Evolutionary conservation across 257 asterid species (phyloP).

Genomic region (Solanum gracilifrons): DNA sequence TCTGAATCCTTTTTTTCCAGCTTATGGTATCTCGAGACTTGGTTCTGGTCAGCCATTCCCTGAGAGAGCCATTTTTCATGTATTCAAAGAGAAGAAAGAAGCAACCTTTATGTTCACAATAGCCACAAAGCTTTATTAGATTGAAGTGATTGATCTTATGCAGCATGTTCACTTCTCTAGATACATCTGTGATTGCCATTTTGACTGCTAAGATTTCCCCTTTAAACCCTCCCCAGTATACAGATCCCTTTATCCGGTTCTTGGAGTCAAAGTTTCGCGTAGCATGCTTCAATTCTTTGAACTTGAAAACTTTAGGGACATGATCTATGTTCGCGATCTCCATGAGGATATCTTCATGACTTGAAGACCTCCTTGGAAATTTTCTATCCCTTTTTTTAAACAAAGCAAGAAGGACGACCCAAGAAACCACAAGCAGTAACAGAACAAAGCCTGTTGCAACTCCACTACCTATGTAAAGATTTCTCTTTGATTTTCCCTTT

Average conservation of each 20-base stretch:
- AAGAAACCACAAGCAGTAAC: not conserved
- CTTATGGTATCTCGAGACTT: slow-evolving; percentile 3
- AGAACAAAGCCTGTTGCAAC: slow-evolving; percentile 14
- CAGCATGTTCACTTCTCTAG: slow-evolving; percentile 34
- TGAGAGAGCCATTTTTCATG: slow-evolving; percentile 50
- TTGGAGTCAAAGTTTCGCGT: slow-evolving; percentile 20
- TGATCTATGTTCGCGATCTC: slow-evolving; percentile 32
- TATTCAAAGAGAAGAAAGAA: slow-evolving; percentile 43
- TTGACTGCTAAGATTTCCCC: slow-evolving; percentile 30
- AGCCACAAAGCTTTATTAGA: slow-evolving; percentile 41
- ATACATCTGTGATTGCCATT: slow-evolving; percentile 12
- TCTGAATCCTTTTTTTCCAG: slow-evolving; percentile 27
- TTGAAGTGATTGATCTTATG: slow-evolving; percentile 47
- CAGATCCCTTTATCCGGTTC: slow-evolving; percentile 25
- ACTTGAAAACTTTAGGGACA: slow-evolving; percentile 18
- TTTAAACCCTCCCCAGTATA: slow-evolving; percentile 32
- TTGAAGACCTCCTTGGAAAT: not conserved
- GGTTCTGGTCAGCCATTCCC: slow-evolving; percentile 32
- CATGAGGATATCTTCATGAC: slow-evolving; percentile 24
- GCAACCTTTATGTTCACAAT: slow-evolving; percentile 25
- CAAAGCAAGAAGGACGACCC: slow-evolving; percentile 8
- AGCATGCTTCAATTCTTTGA: slow-evolving; percentile 30
- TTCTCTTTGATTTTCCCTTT: slow-evolving; percentile 8
- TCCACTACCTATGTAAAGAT: slow-evolving; percentile 8
- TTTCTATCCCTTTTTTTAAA: slow-evolving; percentile 4